A percentile compares a stretch with the other conserved stretches of the same genome.
phyloP scores from a whole-genome alignment of 1,139 yeast genomes.

The Zygoascus meyerae region DNA sequence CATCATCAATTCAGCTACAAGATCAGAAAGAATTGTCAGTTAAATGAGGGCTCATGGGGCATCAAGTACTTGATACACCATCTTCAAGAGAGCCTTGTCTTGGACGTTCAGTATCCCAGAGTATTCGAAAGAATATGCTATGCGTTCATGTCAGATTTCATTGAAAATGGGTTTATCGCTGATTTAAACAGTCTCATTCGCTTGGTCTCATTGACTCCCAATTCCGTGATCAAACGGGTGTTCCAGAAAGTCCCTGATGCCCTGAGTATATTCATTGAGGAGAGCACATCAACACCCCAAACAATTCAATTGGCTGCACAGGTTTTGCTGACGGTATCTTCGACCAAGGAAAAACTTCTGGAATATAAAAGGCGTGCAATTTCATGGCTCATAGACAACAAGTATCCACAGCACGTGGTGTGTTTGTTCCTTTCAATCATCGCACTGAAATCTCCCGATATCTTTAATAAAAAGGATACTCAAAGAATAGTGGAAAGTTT shows the following conservation, averaged over 20 bases:
- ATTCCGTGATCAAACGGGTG: not conserved
- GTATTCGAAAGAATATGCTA: not conserved
- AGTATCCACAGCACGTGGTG: not conserved
- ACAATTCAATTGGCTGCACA: constrained; percentile 2
- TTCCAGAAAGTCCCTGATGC: constrained; percentile 2
- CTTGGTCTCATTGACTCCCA: not conserved
- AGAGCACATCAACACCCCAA: not conserved
- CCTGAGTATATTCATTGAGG: not conserved
- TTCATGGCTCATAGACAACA: not conserved
- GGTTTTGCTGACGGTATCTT: not conserved
- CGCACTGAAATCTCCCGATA: not conserved
- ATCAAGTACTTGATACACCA: not conserved
- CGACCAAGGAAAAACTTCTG: not conserved
- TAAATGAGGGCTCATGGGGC: not conserved
- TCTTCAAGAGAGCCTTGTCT: not conserved
- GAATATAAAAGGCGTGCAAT: not conserved
- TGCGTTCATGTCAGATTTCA: too few species aligned
- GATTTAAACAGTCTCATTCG: not conserved
- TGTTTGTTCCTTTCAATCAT: constrained; percentile 1
- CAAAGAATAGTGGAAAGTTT: not conserved
- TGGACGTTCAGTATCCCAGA: not conserved
- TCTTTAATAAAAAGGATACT: not conserved
- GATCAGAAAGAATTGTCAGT: too few species aligned
- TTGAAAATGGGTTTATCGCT: too few species aligned
- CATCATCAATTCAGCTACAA: too few species aligned